Conservation (phyloP, 768 basidiomycete genomes). For the Mycena crocata region DNA sequence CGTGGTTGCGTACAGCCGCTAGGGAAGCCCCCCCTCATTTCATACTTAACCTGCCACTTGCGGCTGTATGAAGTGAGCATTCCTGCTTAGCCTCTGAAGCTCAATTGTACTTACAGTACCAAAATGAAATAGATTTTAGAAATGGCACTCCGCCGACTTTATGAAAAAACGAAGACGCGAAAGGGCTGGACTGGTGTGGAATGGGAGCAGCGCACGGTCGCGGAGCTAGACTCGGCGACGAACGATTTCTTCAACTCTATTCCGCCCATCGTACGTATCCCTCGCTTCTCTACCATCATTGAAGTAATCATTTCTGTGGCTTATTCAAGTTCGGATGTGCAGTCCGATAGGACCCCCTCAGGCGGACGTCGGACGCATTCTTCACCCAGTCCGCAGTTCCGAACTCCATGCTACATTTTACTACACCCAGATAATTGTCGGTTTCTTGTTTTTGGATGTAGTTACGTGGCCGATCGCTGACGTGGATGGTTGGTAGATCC, state of each 20-base stretch:
- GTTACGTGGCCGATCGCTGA: constrained; percentile 47
- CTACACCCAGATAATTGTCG: constrained; percentile 53
- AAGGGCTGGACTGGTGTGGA: constrained; percentile 59
- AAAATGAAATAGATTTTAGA: constrained; percentile 55
- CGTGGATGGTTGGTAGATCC: too few relatives aligned
- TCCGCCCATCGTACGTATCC: constrained; percentile 60
- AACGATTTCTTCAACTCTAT: constrained; percentile 70
- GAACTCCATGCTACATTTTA: constrained; percentile 56
- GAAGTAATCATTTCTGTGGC: neutral
- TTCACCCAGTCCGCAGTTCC: constrained; percentile 54
- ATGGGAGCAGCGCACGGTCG: constrained; percentile 66
- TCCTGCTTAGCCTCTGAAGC: neutral
- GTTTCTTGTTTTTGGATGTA: constrained; percentile 41
- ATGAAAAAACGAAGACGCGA: constrained; percentile 53
- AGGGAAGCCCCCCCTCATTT: constrained; percentile 63
- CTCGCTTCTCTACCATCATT: neutral
- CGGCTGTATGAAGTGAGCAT: constrained; percentile 58
- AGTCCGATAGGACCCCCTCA: constrained; percentile 39
- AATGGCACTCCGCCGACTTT: constrained; percentile 69
- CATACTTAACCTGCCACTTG: constrained; percentile 64
- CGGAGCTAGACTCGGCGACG: constrained; percentile 71
- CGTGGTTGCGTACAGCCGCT: constrained; percentile 71
- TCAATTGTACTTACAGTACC: too few relatives aligned
- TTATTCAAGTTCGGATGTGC: neutral
- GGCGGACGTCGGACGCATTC: constrained; percentile 38